Evolutionary conservation across 768 basidiomycete species (phyloP).

Genomic region (Dacryopinax primogenitus): DNA sequence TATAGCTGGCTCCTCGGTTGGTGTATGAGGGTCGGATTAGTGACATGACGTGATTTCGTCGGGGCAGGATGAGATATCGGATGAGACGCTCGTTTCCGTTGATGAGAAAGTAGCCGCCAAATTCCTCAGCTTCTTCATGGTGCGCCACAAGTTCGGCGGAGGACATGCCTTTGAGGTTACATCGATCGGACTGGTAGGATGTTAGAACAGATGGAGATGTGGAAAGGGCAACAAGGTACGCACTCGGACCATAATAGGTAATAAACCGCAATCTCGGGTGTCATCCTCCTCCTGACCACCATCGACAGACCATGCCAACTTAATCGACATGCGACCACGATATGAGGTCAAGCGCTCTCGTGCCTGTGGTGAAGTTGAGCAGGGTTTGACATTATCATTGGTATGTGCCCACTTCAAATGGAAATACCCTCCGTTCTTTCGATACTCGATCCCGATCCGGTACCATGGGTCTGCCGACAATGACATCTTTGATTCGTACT

Average conservation of each 20-base stretch:
- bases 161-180: slow-evolving; percentile 76
- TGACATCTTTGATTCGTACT: slow-evolving; percentile 88
- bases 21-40: slow-evolving; percentile 81
- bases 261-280: slow-evolving; percentile 72
- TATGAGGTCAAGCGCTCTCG: slow-evolving; percentile 89
- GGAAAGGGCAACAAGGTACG: slow-evolving; percentile 27
- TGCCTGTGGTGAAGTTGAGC: slow-evolving; percentile 39
- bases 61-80: slow-evolving; percentile 90
- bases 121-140: slow-evolving; percentile 96
- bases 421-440: slow-evolving; percentile 67
- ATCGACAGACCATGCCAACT: slow-evolving; percentile 71
- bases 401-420: slow-evolving; percentile 55
- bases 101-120: slow-evolving; percentile 96
- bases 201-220: neutral
- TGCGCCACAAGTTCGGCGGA: slow-evolving; percentile 75
- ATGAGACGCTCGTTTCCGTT: slow-evolving; percentile 99
- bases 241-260: slow-evolving; percentile 96
- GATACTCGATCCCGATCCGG: slow-evolving; percentile 67
- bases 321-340: slow-evolving; percentile 75
- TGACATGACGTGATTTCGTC: slow-evolving; percentile 89
- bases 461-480: slow-evolving; percentile 73
- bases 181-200: slow-evolving; percentile 63
- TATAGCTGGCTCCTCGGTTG: slow-evolving; percentile 90
- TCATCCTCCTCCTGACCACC: slow-evolving; percentile 55
- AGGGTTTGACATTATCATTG: neutral